Conservation (phyloP, 176 grass and related monocot species). For the Echinochloa phyllopogon region DNA sequence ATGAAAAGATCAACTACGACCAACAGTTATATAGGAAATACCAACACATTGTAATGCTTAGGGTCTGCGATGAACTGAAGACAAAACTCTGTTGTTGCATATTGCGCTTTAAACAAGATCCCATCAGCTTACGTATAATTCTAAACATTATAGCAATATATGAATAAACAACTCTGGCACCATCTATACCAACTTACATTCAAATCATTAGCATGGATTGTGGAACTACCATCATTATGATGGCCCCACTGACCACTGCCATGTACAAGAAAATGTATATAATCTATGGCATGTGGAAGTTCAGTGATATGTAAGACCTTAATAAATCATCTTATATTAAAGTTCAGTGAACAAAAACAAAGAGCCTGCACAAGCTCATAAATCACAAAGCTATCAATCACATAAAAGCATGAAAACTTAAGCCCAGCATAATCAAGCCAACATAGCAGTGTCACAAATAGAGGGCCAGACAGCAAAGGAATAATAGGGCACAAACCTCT, state of each 20-base stretch:
- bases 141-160: not conserved
- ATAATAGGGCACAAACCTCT: conserved; percentile 56
- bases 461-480: not conserved
- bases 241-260: not conserved
- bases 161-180: not conserved
- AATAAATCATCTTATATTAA: not conserved
- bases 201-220: not conserved
- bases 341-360: not conserved
- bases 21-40: not conserved
- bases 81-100: not conserved
- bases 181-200: not conserved
- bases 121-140: not conserved
- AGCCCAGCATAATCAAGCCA: not conserved
- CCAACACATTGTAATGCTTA: not conserved
- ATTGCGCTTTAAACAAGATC: not conserved
- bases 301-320: not conserved
- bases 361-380: not conserved
- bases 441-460: not conserved
- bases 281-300: not conserved
- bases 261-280: not conserved
- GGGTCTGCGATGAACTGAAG: not conserved
- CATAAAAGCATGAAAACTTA: not conserved
- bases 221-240: not conserved
- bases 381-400: not conserved
- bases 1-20: not conserved